Conservation (phyloP, 257 asterid genomes). For the Scutellaria minor region DNA sequence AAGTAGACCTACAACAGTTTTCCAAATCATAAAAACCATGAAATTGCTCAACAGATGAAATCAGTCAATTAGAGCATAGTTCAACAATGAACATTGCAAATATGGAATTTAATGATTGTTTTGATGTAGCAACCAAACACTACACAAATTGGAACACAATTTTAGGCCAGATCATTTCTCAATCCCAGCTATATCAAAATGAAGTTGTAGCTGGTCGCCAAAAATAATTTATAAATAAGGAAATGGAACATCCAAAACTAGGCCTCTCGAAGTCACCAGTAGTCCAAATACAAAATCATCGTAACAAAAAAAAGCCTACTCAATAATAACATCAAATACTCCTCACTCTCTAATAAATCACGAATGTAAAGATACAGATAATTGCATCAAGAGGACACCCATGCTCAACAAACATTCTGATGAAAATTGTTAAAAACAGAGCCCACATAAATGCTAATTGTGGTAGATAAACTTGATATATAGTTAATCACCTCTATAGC, state of each 20-base stretch:
- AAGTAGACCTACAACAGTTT: constrained; percentile 76
- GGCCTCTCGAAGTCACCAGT: neutral
- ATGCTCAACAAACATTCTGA: constrained; percentile 14
- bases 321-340: constrained; percentile 13
- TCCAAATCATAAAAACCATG: constrained; percentile 32
- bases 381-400: neutral
- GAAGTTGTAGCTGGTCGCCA: constrained; percentile 3
- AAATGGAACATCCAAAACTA: neutral
- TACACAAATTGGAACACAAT: constrained; percentile 2
- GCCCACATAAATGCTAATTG: constrained; percentile 14
- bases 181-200: neutral
- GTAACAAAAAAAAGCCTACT: neutral
- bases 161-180: constrained; percentile 10
- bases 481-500: constrained; percentile 74
- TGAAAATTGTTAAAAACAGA: constrained; percentile 11
- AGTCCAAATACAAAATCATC: constrained; percentile 14
- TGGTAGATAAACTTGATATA: constrained; percentile 9
- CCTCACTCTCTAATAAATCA: constrained; percentile 3
- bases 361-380: neutral
- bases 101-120: constrained; percentile 16
- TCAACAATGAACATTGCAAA: constrained; percentile 7
- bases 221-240: neutral
- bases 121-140: neutral
- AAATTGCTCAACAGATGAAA: constrained; percentile 23
- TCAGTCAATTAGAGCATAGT: constrained; percentile 15